phyloP scores from a whole-genome alignment of 192 early-diverging fungal genomes.

The Mortierella claussenii region DNA sequence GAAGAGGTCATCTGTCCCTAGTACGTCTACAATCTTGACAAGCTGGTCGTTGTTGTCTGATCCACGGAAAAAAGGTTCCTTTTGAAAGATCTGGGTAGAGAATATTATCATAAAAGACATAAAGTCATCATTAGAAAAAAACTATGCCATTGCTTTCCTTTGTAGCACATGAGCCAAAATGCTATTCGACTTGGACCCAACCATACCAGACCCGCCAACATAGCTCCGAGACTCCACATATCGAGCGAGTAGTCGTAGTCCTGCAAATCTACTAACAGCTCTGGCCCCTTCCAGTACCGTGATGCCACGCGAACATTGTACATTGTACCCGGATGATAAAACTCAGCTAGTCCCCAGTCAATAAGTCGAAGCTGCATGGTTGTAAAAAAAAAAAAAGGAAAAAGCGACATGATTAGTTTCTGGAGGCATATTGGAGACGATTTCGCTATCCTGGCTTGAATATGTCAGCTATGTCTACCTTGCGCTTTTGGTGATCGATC shows the following conservation, averaged over 20 bases:
- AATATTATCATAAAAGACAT: no score
- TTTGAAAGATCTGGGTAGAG: constrained; percentile 86
- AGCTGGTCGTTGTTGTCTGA: constrained; percentile 99
- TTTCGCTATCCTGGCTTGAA: not conserved
- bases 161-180: no score
- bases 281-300: constrained; percentile 98
- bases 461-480: constrained; percentile 41
- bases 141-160: no score
- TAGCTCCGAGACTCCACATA: constrained; percentile 98
- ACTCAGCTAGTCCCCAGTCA: constrained; percentile 99
- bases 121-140: no score
- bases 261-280: constrained; percentile 96
- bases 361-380: constrained; percentile 82
- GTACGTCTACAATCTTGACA: constrained; percentile 96
- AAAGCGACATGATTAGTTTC: not conserved
- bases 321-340: constrained; percentile 95
- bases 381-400: not conserved
- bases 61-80: constrained; percentile 98
- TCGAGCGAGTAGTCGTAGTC: constrained; percentile 99
- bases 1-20: constrained; percentile 97
- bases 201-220: constrained; percentile 96
- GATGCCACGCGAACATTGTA: constrained; percentile 99
- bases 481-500: constrained; percentile 96
- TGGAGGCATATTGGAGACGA: not conserved
- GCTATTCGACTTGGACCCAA: no score